Evolutionary conservation across 345 rosid genomes (phyloP).

Genomic region (Ceriops decandra): DNA sequence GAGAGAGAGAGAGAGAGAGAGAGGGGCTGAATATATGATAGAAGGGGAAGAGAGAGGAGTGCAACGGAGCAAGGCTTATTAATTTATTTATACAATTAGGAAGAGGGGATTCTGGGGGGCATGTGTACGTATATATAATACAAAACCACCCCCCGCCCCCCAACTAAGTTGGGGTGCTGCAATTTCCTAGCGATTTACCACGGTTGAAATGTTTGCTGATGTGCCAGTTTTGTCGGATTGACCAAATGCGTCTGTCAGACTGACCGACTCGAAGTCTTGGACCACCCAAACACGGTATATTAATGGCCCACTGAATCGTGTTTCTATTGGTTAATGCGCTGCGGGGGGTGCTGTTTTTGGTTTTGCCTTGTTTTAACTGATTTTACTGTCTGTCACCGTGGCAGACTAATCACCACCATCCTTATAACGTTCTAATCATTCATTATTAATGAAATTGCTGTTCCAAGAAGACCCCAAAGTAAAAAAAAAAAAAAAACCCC

Average conservation of each 20-base stretch:
- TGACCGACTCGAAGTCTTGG: not conserved
- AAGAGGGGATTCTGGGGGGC: constrained; percentile 17
- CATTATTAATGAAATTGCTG: too few species aligned
- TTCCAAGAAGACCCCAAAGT: too few species aligned
- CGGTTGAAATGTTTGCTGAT: not conserved
- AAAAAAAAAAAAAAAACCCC: too few species aligned
- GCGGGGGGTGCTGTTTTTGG: too few species aligned
- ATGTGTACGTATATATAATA: not conserved
- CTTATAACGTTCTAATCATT: too few species aligned
- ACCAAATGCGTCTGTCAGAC: not conserved
- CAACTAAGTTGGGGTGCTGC: not conserved
- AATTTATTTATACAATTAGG: not conserved
- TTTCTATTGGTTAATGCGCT: too few species aligned
- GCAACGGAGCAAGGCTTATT: not conserved
- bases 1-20: not conserved
- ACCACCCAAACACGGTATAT: not conserved
- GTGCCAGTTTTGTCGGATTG: not conserved
- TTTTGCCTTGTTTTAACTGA: too few species aligned
- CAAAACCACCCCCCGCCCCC: too few species aligned
- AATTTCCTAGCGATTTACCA: constrained; percentile 2
- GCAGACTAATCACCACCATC: too few species aligned
- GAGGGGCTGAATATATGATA: not conserved
- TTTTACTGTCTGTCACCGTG: too few species aligned
- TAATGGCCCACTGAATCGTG: not conserved
- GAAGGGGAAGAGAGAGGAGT: not conserved